Evolutionary conservation across 2,329 filamentous ascomycete genomes (phyloP), one percentile per base, ranked within the genome.

Genomic region (Colletotrichum sidae): DNA sequence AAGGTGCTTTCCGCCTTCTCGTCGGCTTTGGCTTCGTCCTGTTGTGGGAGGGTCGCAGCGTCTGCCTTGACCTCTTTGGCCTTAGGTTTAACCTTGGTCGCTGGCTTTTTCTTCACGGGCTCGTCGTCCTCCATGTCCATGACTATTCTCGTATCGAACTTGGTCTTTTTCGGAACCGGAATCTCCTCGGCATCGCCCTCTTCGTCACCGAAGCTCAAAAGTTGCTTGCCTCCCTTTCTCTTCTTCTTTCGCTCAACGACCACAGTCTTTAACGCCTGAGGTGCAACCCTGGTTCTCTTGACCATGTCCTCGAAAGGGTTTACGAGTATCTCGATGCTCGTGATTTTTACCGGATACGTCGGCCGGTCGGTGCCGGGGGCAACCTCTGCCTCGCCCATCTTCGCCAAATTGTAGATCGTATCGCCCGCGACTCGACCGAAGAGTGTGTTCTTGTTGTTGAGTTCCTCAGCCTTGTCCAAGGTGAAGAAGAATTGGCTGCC

Each of bases 401-500:
- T 96, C 74, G 94, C 90, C 73, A 99, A 78, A 76, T 97, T 98
- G 80, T 96, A 99, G 60, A 99, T 96, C 13, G 95, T 97, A 69
- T 98, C 93, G 35, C 95, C 96, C 41, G 92, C 93, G 49, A 99
- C 87, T 61, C 96, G 86, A 15, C 96, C 96, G 81, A 99, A 98
- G 76, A 98, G 81, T 0, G 96, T 98, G 77, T 97, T 97, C 79
- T 92, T 93, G 55, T 91, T 92, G 70, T 91, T 93, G 73, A 99
- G 77, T 81, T 98, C 94, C 34, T 93, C 90, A 33, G 94, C 84
- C 74, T 91, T 94, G 68, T 89, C 94, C 57, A 99, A 80, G 0
- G 96, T 98, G 67, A 99, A 90, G 81, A 99, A 99, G 83, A 98
- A 98, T 78, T 99, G 96, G 77, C 93, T 97, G 39, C 93, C 92